phyloP scores from a whole-genome alignment of 2,329 filamentous ascomycete species.

The Ophiostoma sp. region DNA sequence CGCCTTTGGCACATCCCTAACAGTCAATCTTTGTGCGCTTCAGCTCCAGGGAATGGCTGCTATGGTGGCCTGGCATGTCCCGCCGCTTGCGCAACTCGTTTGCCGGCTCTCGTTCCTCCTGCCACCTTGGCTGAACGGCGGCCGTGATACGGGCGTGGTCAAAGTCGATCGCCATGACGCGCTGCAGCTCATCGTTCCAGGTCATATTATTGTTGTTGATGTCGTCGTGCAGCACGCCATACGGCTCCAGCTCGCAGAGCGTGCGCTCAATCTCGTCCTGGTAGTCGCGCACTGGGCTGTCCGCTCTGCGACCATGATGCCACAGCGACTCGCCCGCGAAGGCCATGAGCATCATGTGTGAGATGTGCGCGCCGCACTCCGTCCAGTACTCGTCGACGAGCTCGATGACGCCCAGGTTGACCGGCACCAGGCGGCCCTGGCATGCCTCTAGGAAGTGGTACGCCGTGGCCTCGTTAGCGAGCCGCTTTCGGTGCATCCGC shows the following conservation, averaged over 20 bases:
- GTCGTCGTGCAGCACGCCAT: background rate
- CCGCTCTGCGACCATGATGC: too few species aligned
- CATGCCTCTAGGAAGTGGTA: background rate
- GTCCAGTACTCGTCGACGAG: background rate
- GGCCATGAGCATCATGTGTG: background rate
- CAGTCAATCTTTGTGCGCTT: too few species aligned
- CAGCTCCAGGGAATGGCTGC: too few species aligned
- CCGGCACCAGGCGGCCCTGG: background rate
- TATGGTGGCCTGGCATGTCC: too few species aligned
- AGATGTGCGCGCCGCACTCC: slow-evolving; percentile 2
- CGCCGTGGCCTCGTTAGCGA: background rate
- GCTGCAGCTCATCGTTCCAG: background rate
- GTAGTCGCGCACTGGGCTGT: too few species aligned
- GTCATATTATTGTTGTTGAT: background rate
- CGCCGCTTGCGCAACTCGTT: too few species aligned
- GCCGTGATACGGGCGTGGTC: background rate
- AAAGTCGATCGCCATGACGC: background rate
- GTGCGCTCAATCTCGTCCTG: background rate
- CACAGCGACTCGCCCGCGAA: background rate
- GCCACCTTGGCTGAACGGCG: too few species aligned
- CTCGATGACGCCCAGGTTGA: background rate
- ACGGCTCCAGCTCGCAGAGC: background rate
- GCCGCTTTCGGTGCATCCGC: background rate
- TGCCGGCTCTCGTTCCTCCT: too few species aligned
- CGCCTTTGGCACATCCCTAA: too few species aligned